Evolutionary conservation across 768 basidiomycete genomes (phyloP).

Genomic region (Fistulinella prunicolor): DNA sequence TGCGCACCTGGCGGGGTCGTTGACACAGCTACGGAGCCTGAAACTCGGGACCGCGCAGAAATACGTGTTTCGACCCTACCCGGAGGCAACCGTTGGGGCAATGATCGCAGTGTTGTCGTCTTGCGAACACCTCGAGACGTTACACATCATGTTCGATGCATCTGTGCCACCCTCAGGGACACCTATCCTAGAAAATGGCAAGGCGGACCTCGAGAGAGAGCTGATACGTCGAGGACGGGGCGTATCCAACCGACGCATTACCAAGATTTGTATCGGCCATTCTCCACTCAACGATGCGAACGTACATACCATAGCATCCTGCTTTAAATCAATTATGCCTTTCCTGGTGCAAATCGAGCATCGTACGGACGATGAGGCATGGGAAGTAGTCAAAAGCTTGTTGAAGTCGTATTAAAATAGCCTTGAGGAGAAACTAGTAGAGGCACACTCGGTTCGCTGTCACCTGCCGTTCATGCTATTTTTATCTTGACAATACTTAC

Average conservation of each 20-base stretch:
- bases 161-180: not conserved
- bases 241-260: slow-evolving; percentile 9
- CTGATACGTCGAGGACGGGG: slow-evolving; percentile 1
- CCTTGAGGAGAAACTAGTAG: no score
- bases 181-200: not conserved
- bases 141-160: slow-evolving; percentile 21
- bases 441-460: no score
- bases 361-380: slow-evolving; percentile 2
- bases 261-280: slow-evolving; percentile 13
- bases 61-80: slow-evolving; percentile 1
- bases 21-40: slow-evolving; percentile 7
- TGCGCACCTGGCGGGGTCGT: slow-evolving; percentile 8
- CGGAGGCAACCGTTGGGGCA: slow-evolving; percentile 8
- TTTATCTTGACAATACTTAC: no score
- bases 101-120: slow-evolving; percentile 12
- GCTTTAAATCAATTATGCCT: slow-evolving; percentile 16
- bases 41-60: slow-evolving; percentile 16
- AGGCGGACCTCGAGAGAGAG: no score
- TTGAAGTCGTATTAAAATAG: no score
- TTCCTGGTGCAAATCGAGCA: slow-evolving; percentile 5
- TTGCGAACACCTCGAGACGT: slow-evolving; percentile 12
- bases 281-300: slow-evolving; percentile 14
- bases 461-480: no score
- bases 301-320: slow-evolving; percentile 2
- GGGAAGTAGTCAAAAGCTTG: slow-evolving; percentile 11